Conservation (phyloP, 2,329 filamentous ascomycete species). For the Epichloe hybrida region DNA sequence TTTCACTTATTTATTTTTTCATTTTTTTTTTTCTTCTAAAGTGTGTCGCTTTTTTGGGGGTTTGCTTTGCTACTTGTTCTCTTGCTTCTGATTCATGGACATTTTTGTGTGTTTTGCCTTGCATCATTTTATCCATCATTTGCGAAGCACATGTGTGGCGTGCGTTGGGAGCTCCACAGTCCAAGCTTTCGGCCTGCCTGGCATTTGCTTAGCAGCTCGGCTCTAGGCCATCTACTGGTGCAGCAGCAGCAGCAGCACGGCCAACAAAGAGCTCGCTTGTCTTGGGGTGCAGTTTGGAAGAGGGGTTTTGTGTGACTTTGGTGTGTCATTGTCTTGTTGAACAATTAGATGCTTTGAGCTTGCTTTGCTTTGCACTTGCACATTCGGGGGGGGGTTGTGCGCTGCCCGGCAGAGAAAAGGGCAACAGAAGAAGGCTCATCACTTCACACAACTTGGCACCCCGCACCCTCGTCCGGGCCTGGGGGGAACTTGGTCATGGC, state of each 20-base stretch:
- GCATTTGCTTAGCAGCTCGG: neutral
- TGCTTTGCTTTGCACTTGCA: no score
- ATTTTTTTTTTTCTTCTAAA: no score
- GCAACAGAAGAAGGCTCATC: neutral
- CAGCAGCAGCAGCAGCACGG: no score
- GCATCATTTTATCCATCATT: neutral
- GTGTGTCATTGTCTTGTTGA: neutral
- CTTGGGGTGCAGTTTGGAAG: no score
- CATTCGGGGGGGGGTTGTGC: no score
- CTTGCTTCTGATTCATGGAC: no score
- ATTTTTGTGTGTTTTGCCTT: no score
- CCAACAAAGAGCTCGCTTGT: no score
- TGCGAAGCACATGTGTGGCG: no score
- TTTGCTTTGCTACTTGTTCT: no score
- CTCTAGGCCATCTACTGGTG: neutral
- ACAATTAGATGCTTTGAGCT: neutral
- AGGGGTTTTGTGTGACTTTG: neutral
- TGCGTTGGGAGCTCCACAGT: neutral
- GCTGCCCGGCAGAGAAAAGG: neutral
- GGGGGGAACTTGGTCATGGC: conserved; percentile 13
- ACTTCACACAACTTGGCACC: neutral
- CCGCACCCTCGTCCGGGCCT: neutral
- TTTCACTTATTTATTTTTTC: no score
- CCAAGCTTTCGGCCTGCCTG: neutral
- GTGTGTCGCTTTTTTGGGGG: no score